These are phyloP conservation scores for Lecanosticta acicola DNA, from an alignment of 2,329 filamentous ascomycete species.

Conservation along the genomic window DNA sequence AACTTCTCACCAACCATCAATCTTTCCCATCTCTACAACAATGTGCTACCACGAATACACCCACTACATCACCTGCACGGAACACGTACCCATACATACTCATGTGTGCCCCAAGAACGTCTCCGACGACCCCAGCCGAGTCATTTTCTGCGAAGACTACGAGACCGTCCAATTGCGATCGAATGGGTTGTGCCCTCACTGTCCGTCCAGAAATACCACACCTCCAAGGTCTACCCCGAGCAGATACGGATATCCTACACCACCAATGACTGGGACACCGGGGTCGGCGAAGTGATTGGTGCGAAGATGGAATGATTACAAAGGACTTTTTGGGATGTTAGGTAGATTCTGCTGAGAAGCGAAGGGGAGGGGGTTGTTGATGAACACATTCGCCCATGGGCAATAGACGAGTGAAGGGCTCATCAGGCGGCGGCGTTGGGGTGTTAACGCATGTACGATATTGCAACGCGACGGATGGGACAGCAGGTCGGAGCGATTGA, in stretches of 20 bases:
- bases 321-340: no score
- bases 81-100: conserved; percentile 29
- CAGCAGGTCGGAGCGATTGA: no score
- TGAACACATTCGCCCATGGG: no score
- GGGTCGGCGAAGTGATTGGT: conserved; percentile 14
- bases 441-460: no score
- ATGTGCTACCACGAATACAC: conserved; percentile 34
- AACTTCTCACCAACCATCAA: no score
- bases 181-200: conserved; percentile 20
- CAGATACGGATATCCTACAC: conserved; percentile 15
- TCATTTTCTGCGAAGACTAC: conserved; percentile 32
- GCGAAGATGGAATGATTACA: no score
- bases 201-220: conserved; percentile 11
- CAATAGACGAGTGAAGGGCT: no score
- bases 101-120: conserved; percentile 30
- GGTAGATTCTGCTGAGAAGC: no score
- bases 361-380: no score
- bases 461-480: no score
- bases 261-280: conserved; percentile 20
- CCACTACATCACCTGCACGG: conserved; percentile 25
- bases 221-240: conserved; percentile 7
- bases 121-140: conserved; percentile 23
- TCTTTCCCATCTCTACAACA: conserved; percentile 1
- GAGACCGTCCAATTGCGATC: conserved; percentile 17
- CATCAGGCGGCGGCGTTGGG: no score